Base-by-base conservation (phyloP, 2,329 filamentous ascomycete species). In the Monosporascus sp. region DNA sequence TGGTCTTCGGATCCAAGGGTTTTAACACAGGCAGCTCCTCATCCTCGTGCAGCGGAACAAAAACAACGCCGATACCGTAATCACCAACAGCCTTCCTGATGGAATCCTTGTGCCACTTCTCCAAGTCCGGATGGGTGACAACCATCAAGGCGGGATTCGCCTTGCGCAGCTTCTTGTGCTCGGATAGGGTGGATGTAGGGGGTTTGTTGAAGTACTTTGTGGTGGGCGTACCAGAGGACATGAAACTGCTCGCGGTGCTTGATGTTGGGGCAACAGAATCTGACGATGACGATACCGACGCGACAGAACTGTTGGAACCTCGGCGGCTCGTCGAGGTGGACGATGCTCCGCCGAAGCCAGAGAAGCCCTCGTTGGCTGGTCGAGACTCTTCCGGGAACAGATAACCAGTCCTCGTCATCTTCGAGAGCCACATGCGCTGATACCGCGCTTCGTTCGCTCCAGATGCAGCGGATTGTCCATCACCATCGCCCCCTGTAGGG, bases 391-490 rank as follows among this genome's bases (percentile, higher is more conserved):
- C 65, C 5, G 67, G 67, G 50, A 69, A 69, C 25, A 68, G 53
- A 14, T 58, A 54, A 1, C 67, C 67, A 0, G 67, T 68, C 6
- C 67, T 48, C 2, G 62, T 68, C 65, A 68, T 62, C 52, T 66
- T 67, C 3, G 61, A 62, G 11, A 69, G 60, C 67, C 67, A 68
- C 65, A 69, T 67, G 39, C 66, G 62, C 54, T 63, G 65, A 41
- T 69, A 68, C 4, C 65, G 59, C 2, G 50, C 59, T 49, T 65
- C 59, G n/a, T 67, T 68, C 2, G 53, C 49, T 5, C 55, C 53
- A 9, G n/a, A 18, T n/a, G 36, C 36, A 9, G 37, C 39, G 8
- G 15, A 24, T 27, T 27, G 25, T 27, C 9, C 25, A 27, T 9
- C 25, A 27, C 8, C 25, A 6, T 9, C 25, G 25, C 8, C 8